Base-by-base conservation (phyloP, 177 flowering plant genomes). In the Telopea speciosissima region DNA sequence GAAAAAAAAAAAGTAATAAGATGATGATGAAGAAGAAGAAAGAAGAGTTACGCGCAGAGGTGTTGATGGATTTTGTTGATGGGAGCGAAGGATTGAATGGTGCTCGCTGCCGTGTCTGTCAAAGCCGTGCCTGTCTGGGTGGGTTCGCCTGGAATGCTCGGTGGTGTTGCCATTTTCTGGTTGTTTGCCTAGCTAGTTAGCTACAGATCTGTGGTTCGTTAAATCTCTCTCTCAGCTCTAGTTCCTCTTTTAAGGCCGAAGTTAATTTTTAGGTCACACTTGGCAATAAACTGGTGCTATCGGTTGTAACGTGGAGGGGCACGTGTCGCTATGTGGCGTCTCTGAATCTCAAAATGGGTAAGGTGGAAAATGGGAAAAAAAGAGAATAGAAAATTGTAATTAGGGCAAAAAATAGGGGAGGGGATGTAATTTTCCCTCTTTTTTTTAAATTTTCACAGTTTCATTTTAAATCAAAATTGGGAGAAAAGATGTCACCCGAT, bases 61-160 rank as follows among this genome's bases (percentile, higher is more conserved):
- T 92, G 97, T 72, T 92, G 96, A 64, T 92, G 97, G 80, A 92
- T 89, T 62, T 81, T 77, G 80, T 89, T 90, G 73, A 86, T 63
- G 66, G 93, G 92, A 26, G 74, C 83, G 62, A 92, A 90, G 79
- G 79, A 65, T 73, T 88, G 90, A 19, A 88, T 71, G 58, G 79
- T 80, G 54, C 85, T 76, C 11, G 91, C 76, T 31, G 89, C 90
- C 2, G 83, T 84, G 77, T 92, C 96, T 5, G 86, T 74, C 69
- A 89, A 60, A 61, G 87, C 71, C 10, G 85, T 85, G 62, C 83
- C 74, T 0, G 85, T 87, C 23, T 80, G 72, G 3, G 86, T 87
- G 0, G 86, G 83, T 73, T 90, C 93, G 12, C 97, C 92, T 11
- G 90, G 90, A 16, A 86, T 70, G 14, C 70, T 65, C 22, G 73